phyloP scores from a whole-genome alignment of 441 rosid species.

The Raphanus hybrid region DNA sequence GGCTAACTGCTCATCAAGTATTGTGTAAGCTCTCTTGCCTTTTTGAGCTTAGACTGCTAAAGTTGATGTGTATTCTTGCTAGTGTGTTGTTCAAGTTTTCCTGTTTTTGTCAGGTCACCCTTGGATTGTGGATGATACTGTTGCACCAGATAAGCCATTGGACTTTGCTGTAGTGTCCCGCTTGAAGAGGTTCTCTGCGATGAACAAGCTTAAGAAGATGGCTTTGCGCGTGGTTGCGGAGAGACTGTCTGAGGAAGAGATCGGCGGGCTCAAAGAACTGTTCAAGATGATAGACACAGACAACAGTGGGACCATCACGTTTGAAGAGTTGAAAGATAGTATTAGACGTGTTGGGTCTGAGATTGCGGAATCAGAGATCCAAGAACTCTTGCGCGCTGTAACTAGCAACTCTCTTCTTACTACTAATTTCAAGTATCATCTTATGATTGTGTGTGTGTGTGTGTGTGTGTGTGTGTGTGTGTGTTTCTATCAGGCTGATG shows the following conservation, averaged over 20 bases:
- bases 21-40: constrained; percentile 47
- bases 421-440: background rate
- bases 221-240: constrained; percentile 70
- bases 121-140: constrained; percentile 53
- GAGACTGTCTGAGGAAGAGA: constrained; percentile 67
- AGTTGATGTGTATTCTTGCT: background rate
- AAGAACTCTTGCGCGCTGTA: constrained; percentile 47
- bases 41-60: background rate
- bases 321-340: constrained; percentile 59
- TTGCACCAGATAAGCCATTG: constrained; percentile 48
- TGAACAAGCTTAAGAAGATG: constrained; percentile 77
- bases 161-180: constrained; percentile 43
- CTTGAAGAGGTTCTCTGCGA: constrained; percentile 54
- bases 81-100: background rate
- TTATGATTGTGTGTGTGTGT: constrained; percentile 9
- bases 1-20: constrained; percentile 72
- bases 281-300: constrained; percentile 73
- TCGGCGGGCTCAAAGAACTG: constrained; percentile 65
- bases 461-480: constrained; percentile 19
- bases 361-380: constrained; percentile 71
- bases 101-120: constrained; percentile 54
- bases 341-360: constrained; percentile 58
- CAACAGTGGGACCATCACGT: constrained; percentile 65
- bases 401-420: constrained; percentile 24
- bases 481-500: constrained; percentile 70